A percentile compares a stretch with the other conserved stretches of the same genome.
These are phyloP conservation scores for Diaporthe citriasiana DNA, from an alignment of 2,329 filamentous ascomycete species.

Conservation along the genomic window DNA sequence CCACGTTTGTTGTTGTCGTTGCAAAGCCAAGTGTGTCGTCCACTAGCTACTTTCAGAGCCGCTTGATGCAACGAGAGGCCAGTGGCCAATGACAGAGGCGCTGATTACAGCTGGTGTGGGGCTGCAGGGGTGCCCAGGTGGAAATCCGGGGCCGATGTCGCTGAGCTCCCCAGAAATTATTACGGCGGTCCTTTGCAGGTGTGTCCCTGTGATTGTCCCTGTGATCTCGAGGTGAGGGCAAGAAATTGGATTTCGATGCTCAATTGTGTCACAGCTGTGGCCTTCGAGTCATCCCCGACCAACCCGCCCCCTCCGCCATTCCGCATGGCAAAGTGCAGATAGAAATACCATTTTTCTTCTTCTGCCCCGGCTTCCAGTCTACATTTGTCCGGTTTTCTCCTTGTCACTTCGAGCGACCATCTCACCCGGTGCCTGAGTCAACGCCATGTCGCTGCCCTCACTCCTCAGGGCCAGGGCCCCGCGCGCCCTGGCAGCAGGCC, in stretches of 20 bases:
- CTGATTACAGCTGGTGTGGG: constrained; percentile 31
- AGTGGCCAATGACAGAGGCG: background rate
- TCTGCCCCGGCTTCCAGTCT: background rate
- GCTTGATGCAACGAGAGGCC: constrained; percentile 4
- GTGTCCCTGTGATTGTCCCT: constrained; percentile 51
- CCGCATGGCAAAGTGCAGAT: constrained; percentile 23
- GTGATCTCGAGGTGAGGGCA: constrained; percentile 46
- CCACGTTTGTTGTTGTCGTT: background rate
- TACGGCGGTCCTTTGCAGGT: constrained; percentile 12
- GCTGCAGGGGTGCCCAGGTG: background rate
- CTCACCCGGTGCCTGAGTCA: constrained; percentile 11
- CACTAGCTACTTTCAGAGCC: constrained; percentile 10
- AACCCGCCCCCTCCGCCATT: constrained; percentile 38
- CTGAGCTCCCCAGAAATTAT: constrained; percentile 34
- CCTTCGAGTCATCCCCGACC: constrained; percentile 43
- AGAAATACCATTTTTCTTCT: constrained; percentile 28
- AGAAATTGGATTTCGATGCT: constrained; percentile 34
- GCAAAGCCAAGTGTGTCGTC: background rate
- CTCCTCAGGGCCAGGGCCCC: constrained; percentile 45
- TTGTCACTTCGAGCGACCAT: background rate
- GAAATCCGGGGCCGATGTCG: constrained; percentile 41
- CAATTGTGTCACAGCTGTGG: constrained; percentile 29
- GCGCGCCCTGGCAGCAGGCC: constrained; percentile 41
- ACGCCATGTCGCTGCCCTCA: constrained; percentile 42
- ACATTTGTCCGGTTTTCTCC: constrained; percentile 10